Percentiles rank a stretch among this genome's conserved stretches.
Conservation (phyloP, 306 rosid genomes). For the Geum urbanum region DNA sequence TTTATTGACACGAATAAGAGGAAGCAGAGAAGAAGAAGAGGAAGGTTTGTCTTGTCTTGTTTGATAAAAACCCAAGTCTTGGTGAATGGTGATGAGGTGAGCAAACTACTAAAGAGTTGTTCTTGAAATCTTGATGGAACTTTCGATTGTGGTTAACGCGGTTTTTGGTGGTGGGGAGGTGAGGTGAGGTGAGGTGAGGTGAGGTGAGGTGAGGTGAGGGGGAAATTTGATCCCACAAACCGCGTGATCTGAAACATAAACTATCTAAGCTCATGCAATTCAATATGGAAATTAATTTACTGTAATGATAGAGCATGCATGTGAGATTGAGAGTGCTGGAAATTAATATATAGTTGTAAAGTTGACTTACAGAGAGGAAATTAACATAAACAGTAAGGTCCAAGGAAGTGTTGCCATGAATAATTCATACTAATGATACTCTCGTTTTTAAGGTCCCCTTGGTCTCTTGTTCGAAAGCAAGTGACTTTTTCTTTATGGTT, state of each 20-base stretch:
- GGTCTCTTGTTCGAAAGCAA: background rate
- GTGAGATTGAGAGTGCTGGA: constrained; percentile 1
- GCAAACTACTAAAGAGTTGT: constrained; percentile 3
- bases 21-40: background rate
- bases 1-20: background rate
- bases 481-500: background rate
- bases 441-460: no score
- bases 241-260: constrained; percentile 41
- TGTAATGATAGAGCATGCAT: background rate
- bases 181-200: no score
- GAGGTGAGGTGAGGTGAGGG: no score
- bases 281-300: background rate
- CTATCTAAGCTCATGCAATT: background rate
- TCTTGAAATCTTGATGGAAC: background rate
- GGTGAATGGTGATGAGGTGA: background rate
- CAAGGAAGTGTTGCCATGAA: no score
- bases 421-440: no score
- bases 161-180: constrained; percentile 23
- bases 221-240: constrained; percentile 51
- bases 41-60: constrained; percentile 29
- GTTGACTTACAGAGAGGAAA: constrained; percentile 7
- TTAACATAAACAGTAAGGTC: background rate
- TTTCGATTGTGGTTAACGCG: constrained; percentile 30
- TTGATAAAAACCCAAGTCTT: constrained; percentile 4
- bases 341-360: background rate